Evolutionary conservation across 257 asterid genomes (phyloP).

Genomic region (Coffea canephora): DNA sequence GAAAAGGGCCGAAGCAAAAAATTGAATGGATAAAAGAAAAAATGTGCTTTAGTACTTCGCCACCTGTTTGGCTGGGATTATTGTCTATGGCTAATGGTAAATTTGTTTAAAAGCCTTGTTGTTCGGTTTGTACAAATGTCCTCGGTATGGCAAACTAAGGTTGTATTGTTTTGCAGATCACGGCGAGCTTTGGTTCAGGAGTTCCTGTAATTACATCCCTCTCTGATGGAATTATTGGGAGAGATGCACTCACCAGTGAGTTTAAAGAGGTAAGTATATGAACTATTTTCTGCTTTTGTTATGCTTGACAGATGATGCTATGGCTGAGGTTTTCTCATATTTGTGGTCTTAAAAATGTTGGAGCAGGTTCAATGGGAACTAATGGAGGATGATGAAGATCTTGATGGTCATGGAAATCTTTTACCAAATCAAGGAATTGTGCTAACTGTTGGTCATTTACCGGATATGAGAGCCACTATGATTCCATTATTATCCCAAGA

Average conservation of each 20-base stretch:
- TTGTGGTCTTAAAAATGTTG: conserved; percentile 3
- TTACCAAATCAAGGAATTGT: conserved; percentile 40
- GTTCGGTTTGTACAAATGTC: not conserved
- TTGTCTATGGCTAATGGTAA: not conserved
- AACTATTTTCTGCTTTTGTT: not conserved
- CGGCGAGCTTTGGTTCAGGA: conserved; percentile 43
- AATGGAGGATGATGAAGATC: conserved; percentile 35
- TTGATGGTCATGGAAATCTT: conserved; percentile 13
- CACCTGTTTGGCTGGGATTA: not conserved
- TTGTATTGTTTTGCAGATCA: conserved; percentile 46
- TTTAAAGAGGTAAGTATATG: conserved; percentile 52
- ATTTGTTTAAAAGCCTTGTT: not conserved
- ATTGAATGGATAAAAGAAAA: no score
- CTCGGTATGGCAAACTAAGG: conserved; percentile 4
- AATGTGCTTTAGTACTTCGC: not conserved
- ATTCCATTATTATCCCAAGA: conserved; percentile 34
- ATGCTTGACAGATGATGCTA: not conserved
- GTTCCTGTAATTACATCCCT: conserved; percentile 52
- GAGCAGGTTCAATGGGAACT: conserved; percentile 65
- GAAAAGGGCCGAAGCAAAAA: not conserved
- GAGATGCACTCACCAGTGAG: conserved; percentile 50
- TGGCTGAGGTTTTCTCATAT: not conserved
- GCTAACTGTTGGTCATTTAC: conserved; percentile 69
- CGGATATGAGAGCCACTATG: conserved; percentile 57
- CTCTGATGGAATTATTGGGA: conserved; percentile 63